Conservation (phyloP, 1,139 yeast species). For the Kurtzmaniella quercitrusa region DNA sequence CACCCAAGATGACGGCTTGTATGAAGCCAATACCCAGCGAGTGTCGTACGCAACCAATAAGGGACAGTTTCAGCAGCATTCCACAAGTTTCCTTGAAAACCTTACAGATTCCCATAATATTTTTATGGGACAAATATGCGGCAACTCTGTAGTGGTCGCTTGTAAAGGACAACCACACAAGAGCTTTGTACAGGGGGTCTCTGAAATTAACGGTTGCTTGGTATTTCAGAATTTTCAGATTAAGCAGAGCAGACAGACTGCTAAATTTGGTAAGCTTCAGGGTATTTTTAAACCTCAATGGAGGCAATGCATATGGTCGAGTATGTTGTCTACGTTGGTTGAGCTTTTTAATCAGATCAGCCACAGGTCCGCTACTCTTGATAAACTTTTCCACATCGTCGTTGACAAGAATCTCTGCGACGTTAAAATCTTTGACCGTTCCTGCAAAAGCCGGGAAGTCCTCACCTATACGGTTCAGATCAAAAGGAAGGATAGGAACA, state of each 20-base stretch:
- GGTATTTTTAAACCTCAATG: slow-evolving; percentile 62
- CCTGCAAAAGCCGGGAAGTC: slow-evolving; percentile 70
- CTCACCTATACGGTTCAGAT: slow-evolving; percentile 64
- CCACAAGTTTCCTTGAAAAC: slow-evolving; percentile 91
- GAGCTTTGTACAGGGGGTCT: slow-evolving; percentile 43
- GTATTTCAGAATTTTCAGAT: slow-evolving; percentile 41
- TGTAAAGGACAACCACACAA: slow-evolving; percentile 67
- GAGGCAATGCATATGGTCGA: slow-evolving; percentile 20
- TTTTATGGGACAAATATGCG: slow-evolving; percentile 58
- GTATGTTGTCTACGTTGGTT: slow-evolving; percentile 33
- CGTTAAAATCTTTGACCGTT: slow-evolving; percentile 65
- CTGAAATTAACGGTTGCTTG: slow-evolving; percentile 43
- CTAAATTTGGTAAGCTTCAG: slow-evolving; percentile 56
- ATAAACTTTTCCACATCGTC: slow-evolving; percentile 68
- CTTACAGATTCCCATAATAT: slow-evolving; percentile 76
- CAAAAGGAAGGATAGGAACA: slow-evolving; percentile 77
- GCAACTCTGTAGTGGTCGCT: slow-evolving; percentile 72
- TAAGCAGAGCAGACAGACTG: slow-evolving; percentile 42
- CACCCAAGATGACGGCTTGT: slow-evolving; percentile 77
- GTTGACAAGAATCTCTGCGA: slow-evolving; percentile 72
- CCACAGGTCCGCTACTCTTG: slow-evolving; percentile 60
- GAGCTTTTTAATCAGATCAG: slow-evolving; percentile 58
- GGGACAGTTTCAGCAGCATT: slow-evolving; percentile 64
- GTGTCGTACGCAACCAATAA: slow-evolving; percentile 85
- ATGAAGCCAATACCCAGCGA: slow-evolving; percentile 84